phyloP scores from a whole-genome alignment of 2,329 filamentous ascomycete genomes.

The Trichoderma oligosporum region DNA sequence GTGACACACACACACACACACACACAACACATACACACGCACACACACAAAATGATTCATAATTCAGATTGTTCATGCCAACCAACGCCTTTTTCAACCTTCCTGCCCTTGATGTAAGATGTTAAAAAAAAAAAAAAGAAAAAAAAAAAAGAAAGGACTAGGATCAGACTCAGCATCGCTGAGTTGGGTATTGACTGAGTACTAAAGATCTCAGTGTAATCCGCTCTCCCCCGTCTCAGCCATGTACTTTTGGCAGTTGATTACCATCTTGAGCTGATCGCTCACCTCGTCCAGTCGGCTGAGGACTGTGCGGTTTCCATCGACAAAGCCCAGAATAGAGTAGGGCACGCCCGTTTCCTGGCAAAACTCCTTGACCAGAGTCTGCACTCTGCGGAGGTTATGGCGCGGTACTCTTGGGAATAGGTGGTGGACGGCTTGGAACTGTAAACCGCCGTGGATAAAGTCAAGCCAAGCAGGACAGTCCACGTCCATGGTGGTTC shows the following conservation, averaged over 20 bases:
- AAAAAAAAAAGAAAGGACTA: too few species aligned
- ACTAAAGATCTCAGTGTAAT: conserved; percentile 11
- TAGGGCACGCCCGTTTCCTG: conserved; percentile 80
- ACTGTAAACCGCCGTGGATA: conserved; percentile 83
- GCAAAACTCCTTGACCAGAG: conserved; percentile 76
- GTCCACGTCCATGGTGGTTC: conserved; percentile 91
- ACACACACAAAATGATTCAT: too few species aligned
- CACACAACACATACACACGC: too few species aligned
- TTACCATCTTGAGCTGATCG: conserved; percentile 69
- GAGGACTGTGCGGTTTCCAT: conserved; percentile 79
- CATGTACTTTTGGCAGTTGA: conserved; percentile 59
- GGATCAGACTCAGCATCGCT: too few species aligned
- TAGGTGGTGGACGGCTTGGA: conserved; percentile 83
- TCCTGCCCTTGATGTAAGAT: too few species aligned
- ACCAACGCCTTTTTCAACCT: too few species aligned
- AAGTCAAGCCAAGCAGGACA: conserved; percentile 86
- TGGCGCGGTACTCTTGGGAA: conserved; percentile 81
- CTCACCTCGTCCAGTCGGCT: conserved; percentile 68
- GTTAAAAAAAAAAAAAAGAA: too few species aligned
- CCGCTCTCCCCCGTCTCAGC: conserved; percentile 19
- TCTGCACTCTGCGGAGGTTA: conserved; percentile 72
- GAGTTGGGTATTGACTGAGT: not conserved
- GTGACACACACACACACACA: too few species aligned
- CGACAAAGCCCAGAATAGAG: conserved; percentile 77
- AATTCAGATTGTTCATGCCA: too few species aligned